phyloP scores from a whole-genome alignment of 257 asterid genomes.

The Nicotiana tabacum region DNA sequence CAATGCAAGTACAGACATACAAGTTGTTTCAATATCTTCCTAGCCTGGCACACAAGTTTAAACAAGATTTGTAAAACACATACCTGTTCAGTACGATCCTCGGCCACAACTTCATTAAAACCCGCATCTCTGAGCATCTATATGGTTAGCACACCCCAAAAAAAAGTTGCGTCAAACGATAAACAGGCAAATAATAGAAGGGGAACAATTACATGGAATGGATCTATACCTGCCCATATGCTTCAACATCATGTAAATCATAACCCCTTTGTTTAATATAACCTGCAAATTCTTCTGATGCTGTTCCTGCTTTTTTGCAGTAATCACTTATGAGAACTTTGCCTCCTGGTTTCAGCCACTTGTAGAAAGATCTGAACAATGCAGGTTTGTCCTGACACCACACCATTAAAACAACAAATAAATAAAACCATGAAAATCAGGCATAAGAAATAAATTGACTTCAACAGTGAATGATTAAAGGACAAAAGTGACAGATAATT shows the following conservation, averaged over 20 bases:
- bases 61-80: neutral
- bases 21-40: neutral
- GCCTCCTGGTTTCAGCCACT: conserved; percentile 99
- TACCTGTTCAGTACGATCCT: conserved; percentile 95
- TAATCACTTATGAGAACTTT: conserved; percentile 85
- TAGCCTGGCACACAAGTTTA: neutral
- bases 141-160: conserved; percentile 1
- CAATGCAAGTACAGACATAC: conserved; percentile 7
- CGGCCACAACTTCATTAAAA: conserved; percentile 72
- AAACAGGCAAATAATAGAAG: neutral
- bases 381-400: conserved; percentile 85
- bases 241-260: conserved; percentile 71
- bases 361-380: conserved; percentile 76
- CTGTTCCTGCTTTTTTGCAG: conserved; percentile 73
- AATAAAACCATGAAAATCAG: neutral
- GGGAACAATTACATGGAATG: neutral
- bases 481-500: neutral
- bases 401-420: neutral
- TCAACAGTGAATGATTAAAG: neutral
- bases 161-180: neutral
- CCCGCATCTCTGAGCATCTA: conserved; percentile 96
- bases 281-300: conserved; percentile 60
- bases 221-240: conserved; percentile 74
- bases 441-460: neutral
- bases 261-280: conserved; percentile 92